Percentiles rank a stretch among this genome's conserved stretches.
phyloP scores from a whole-genome alignment of 345 rosid species.

The Pugionium cornutum region DNA sequence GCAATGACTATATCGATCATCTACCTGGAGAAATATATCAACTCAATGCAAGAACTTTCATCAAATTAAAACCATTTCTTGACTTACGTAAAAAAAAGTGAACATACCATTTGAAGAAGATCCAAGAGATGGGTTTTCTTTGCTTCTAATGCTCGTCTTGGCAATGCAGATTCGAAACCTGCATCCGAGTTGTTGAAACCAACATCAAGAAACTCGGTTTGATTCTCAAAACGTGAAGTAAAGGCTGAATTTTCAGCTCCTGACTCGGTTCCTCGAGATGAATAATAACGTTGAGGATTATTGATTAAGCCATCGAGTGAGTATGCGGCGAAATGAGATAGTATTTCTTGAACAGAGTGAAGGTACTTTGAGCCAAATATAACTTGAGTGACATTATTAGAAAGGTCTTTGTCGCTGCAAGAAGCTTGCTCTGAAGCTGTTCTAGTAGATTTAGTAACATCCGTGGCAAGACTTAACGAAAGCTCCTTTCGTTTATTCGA shows the following conservation, averaged over 20 bases:
- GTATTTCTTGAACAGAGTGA: conserved; percentile 74
- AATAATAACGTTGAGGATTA: conserved; percentile 25
- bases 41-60: neutral
- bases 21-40: conserved; percentile 55
- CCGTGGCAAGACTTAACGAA: conserved; percentile 74
- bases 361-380: conserved; percentile 72
- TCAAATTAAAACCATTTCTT: conserved; percentile 1
- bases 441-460: conserved; percentile 43
- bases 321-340: conserved; percentile 74
- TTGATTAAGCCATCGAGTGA: conserved; percentile 60
- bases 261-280: conserved; percentile 36
- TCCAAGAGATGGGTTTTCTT: conserved; percentile 66
- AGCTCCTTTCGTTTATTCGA: conserved; percentile 57
- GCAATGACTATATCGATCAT: conserved; percentile 77
- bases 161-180: conserved; percentile 36
- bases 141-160: conserved; percentile 46
- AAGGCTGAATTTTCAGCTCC: conserved; percentile 24
- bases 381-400: conserved; percentile 45
- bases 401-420: conserved; percentile 55
- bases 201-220: conserved; percentile 37
- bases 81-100: neutral
- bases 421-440: conserved; percentile 59
- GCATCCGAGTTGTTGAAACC: conserved; percentile 33
- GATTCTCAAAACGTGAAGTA: conserved; percentile 17
- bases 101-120: conserved; percentile 70